Evolutionary conservation across 176 grass and related monocot genomes (phyloP), one percentile per base, ranked within the genome.

Genomic region (Tuctoria greenei): DNA sequence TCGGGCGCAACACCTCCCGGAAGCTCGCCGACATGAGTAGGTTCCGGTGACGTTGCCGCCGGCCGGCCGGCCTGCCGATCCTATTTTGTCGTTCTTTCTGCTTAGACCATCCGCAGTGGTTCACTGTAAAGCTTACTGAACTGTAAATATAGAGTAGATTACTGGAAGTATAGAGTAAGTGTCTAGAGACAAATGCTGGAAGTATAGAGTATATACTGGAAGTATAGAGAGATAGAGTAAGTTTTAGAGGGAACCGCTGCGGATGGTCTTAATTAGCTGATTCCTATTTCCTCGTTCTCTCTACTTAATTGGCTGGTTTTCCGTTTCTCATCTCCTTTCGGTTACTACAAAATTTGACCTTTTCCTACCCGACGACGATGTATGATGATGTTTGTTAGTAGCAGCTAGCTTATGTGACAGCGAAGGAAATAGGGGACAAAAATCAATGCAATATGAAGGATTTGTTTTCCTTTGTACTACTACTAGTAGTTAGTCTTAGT

Each of bases 11-110:
- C 74, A 71, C 79, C 40, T 85, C 90, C 27, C 31, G 74, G 64
- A 92, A 86, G 80, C 85, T 86, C 71, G 86, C 82, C 25, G 82
- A 89, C 44, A 92, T 82, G 72, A 70, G 86, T 40, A 80, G 86
- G 86, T 89, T 89, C 80, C 69, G 71, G 51, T 92, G 79, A 92
- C 26, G 67, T 41, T 14, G 44, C 46, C 26, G 3, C 25, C 24
- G 42, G 7, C 43, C 45, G 45, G 46, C 46, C 46, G 17, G 26
- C 26, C 67, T 28, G 31, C 28, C 46, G 61, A 49, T 7, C 17
- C 44, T 4, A n/a, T 26, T 25, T 25, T 25, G 16, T 17, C 24
- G 4, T 61, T 15, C 6, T 25, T 16, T 40, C 14, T 44, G 17
- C 8, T 40, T n/a, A n/a, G n/a, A n/a, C n/a, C n/a, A n/a, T n/a